A percentile compares a stretch with the other conserved stretches of the same genome.
Evolutionary conservation across 2,329 filamentous ascomycete genomes (phyloP).

Genomic region (Knufia fluminis): DNA sequence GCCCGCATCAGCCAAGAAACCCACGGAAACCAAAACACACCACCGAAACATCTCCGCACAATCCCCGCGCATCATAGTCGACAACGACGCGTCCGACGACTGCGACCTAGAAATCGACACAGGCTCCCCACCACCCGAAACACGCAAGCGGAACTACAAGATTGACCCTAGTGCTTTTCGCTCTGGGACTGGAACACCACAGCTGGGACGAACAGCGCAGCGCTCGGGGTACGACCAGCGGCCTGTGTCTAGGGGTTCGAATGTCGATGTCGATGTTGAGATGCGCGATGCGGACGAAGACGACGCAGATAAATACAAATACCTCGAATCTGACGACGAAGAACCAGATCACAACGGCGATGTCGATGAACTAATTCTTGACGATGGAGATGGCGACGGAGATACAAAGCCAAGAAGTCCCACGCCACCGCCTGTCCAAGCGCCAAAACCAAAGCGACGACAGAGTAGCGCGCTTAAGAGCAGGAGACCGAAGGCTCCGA

Average conservation of each 20-base stretch:
- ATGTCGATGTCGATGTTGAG: constrained; percentile 13
- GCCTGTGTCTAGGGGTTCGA: not conserved
- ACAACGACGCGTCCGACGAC: constrained; percentile 29
- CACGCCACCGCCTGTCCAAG: constrained; percentile 10
- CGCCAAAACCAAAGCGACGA: constrained; percentile 26
- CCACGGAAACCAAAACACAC: not conserved
- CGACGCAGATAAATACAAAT: constrained; percentile 25
- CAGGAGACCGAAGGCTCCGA: constrained; percentile 1
- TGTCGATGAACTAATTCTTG: constrained; percentile 9
- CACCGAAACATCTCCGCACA: constrained; percentile 7
- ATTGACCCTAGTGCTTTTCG: constrained; percentile 19
- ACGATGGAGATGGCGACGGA: constrained; percentile 8
- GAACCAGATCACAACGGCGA: constrained; percentile 26
- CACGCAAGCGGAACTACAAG: constrained; percentile 8
- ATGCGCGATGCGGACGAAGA: constrained; percentile 28
- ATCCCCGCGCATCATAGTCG: constrained; percentile 13
- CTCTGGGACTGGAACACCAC: constrained; percentile 16
- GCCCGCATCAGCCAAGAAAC: not conserved
- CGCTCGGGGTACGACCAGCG: not conserved
- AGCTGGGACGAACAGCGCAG: constrained; percentile 11
- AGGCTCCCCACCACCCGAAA: constrained; percentile 35
- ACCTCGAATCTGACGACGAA: constrained; percentile 27
- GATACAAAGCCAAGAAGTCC: not conserved
- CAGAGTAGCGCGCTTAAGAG: constrained; percentile 39
- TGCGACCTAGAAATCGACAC: constrained; percentile 40